phyloP scores from a whole-genome alignment of 352 stramenopile genomes.

The Thalassiosira livingstoniorum region DNA sequence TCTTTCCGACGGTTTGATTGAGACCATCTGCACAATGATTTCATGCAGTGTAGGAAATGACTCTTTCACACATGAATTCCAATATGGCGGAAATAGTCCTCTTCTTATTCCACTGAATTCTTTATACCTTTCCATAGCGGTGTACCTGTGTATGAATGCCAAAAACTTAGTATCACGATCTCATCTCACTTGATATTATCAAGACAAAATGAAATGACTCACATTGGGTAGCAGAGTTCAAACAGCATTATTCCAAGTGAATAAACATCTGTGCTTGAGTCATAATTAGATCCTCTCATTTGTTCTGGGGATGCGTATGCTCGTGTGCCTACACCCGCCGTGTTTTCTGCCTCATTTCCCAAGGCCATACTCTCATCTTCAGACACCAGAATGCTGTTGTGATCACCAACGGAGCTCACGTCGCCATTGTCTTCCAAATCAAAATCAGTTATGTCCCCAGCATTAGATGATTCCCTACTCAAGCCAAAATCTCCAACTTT shows the following conservation, averaged over 20 bases:
- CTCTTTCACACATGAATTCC: slow-evolving; percentile 65
- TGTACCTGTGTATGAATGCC: too few species aligned
- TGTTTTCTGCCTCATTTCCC: slow-evolving; percentile 69
- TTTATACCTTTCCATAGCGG: slow-evolving; percentile 81
- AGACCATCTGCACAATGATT: slow-evolving; percentile 80
- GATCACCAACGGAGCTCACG: neutral
- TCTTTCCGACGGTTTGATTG: slow-evolving; percentile 61
- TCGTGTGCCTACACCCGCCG: slow-evolving; percentile 82
- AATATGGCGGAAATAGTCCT: slow-evolving; percentile 73
- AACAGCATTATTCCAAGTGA: slow-evolving; percentile 85
- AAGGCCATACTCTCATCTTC: slow-evolving; percentile 4
- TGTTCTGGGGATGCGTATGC: slow-evolving; percentile 86
- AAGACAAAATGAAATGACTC: too few species aligned
- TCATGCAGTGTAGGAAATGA: slow-evolving; percentile 75
- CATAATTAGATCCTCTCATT: slow-evolving; percentile 86
- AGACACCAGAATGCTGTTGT: slow-evolving; percentile 12
- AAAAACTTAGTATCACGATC: too few species aligned
- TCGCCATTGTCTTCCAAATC: slow-evolving; percentile 38
- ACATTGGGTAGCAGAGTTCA: slow-evolving; percentile 87
- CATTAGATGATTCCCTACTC: slow-evolving; percentile 58
- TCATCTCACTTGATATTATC: too few species aligned
- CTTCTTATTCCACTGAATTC: slow-evolving; percentile 75
- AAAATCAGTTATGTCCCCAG: slow-evolving; percentile 47
- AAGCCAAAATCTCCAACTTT: slow-evolving; percentile 87
- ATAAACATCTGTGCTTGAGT: slow-evolving; percentile 85